These are phyloP conservation scores for Nothophoma quercina DNA, from an alignment of 2,329 filamentous ascomycete genomes.

Conservation along the genomic window DNA sequence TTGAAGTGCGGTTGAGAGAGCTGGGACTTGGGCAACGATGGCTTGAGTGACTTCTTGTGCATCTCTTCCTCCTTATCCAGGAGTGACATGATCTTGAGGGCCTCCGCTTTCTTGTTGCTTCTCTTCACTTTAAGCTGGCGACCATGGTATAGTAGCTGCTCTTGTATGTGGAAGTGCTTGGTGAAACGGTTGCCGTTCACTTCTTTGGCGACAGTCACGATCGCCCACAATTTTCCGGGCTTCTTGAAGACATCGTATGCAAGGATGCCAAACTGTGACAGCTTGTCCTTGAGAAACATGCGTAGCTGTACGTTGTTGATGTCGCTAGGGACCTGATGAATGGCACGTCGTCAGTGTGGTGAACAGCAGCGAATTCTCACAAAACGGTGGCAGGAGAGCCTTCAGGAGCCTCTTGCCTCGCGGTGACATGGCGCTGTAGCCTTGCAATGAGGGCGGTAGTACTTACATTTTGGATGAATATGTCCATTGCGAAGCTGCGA, in stretches of 20 bases:
- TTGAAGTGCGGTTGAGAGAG: conserved; percentile 31
- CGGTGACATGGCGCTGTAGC: neutral
- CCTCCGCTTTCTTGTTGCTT: conserved; percentile 32
- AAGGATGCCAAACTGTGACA: conserved; percentile 51
- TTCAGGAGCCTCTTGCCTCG: neutral
- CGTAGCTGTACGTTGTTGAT: conserved; percentile 54
- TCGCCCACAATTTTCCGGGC: conserved; percentile 44
- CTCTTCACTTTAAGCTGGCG: conserved; percentile 21
- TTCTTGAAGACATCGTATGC: conserved; percentile 56
- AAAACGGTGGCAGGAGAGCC: too few relatives aligned
- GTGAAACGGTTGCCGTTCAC: conserved; percentile 56
- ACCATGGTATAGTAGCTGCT: conserved; percentile 22
- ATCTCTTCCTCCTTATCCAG: conserved; percentile 33
- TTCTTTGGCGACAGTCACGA: conserved; percentile 55
- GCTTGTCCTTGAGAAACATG: conserved; percentile 49
- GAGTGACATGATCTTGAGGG: conserved; percentile 32
- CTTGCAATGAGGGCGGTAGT: neutral
- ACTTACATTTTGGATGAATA: conserved; percentile 34
- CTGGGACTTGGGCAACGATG: conserved; percentile 8
- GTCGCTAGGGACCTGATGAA: conserved; percentile 47
- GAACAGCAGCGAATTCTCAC: too few relatives aligned
- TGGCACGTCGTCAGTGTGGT: neutral
- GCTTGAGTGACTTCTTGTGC: conserved; percentile 18
- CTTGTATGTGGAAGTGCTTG: conserved; percentile 35
- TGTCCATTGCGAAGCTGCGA: conserved; percentile 27